Evolutionary conservation across 2,329 filamentous ascomycete species (phyloP), one percentile per base, ranked within the genome.

Genomic region (Verticillium tricorpus): DNA sequence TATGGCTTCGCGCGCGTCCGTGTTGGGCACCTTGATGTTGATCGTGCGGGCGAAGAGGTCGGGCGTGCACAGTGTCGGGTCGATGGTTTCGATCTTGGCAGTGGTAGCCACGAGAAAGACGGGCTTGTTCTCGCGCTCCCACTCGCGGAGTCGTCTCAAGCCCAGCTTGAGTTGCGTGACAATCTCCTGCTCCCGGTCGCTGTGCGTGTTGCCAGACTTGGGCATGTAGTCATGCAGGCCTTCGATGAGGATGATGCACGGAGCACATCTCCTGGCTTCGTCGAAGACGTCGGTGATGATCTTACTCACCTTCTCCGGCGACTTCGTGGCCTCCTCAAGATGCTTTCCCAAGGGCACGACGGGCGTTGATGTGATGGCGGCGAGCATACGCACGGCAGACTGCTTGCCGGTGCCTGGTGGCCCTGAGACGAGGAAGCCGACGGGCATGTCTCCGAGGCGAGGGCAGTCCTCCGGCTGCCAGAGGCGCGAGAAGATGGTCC

Each of bases 101-200:
- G 94, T 97, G 2, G 95, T 95, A 1, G 93, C 95, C 58, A 98
- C 84, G 15, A 97, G 91, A 35, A 98, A 89, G 9, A 98, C 91
- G 1, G 90, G 89, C 70, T 91, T 91, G 2, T 79, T 75, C 15
- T 86, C 86, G 3, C 89, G 88, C 65, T 88, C 87, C 61, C 91
- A 87, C 65, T 90, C 80, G 40, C 86, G 83, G 50, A 98, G 81
- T 61, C 90, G 88, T 69, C 93, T 90, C 90, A 98, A 96, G 62
- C 93, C 96, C 22, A 90, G 89, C 61, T 92, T 80, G 66, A 98
- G 86, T 70, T 96, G 91, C 1, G 88, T 86, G 14, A 96, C 89
- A 65, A 96, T 95, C 60, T 93, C 82, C 71, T 92, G 91, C 72
- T 97, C 93, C 86, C 96, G 94, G 66, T 97, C 92, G 69, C 90